phyloP scores from a whole-genome alignment of 305 asterid genomes.

The Plantago coronopus region DNA sequence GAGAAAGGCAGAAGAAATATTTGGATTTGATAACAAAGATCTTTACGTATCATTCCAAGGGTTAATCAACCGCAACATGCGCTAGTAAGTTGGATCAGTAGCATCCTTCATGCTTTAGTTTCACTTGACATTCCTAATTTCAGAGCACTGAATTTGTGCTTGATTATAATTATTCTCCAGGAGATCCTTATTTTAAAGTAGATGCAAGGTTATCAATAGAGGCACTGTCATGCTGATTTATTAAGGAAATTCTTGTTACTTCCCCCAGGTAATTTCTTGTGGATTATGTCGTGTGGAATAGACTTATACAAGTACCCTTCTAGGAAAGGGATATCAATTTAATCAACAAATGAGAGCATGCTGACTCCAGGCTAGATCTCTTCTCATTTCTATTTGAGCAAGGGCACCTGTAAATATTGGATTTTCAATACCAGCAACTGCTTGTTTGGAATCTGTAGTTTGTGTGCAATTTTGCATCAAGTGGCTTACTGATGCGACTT shows the following conservation, averaged over 20 bases:
- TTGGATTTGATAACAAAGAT: constrained; percentile 84
- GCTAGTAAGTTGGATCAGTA: constrained; percentile 21
- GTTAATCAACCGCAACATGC: constrained; percentile 68
- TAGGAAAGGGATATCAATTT: too few relatives aligned
- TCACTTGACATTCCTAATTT: too few relatives aligned
- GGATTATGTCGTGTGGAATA: too few relatives aligned
- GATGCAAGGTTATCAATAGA: background rate
- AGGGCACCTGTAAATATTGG: background rate
- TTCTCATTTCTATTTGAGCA: background rate
- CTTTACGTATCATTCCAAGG: constrained; percentile 86
- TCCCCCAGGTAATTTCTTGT: too few relatives aligned
- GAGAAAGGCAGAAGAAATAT: constrained; percentile 82
- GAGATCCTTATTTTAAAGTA: background rate
- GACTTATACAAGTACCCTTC: too few relatives aligned
- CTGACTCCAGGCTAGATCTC: background rate
- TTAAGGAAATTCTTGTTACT: too few relatives aligned
- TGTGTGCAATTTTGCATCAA: background rate
- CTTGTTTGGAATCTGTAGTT: background rate
- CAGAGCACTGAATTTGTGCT: background rate
- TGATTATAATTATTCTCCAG: background rate
- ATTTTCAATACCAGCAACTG: background rate
- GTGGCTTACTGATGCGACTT: too few relatives aligned
- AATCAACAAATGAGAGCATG: background rate
- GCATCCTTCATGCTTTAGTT: too few relatives aligned
- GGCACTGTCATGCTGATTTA: background rate